Evolutionary conservation across 1,139 yeast species (phyloP).

Genomic region (Yamadazyma buinensis): DNA sequence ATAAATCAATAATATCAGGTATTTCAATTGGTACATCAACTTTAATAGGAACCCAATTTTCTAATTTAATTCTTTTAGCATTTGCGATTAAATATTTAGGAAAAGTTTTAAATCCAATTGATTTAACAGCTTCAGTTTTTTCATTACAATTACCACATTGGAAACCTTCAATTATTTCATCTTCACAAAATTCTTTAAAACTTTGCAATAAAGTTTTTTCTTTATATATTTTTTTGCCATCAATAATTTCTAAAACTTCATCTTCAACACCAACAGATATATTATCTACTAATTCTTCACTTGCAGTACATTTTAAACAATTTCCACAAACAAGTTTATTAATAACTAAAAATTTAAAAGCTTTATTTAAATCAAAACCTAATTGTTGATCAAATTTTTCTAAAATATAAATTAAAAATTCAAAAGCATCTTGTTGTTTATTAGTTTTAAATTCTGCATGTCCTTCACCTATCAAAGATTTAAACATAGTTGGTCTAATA

Average conservation of each 20-base stretch:
- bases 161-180: constrained; percentile 61
- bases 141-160: constrained; percentile 60
- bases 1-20: constrained; percentile 45
- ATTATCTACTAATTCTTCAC: constrained; percentile 60
- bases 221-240: constrained; percentile 44
- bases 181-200: constrained; percentile 40
- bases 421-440: constrained; percentile 94
- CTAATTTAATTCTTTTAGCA: constrained; percentile 75
- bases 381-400: constrained; percentile 60
- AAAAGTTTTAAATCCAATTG: constrained; percentile 52
- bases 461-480: constrained; percentile 67
- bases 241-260: constrained; percentile 33
- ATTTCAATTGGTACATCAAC: constrained; percentile 67
- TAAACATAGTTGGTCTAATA: constrained; percentile 72
- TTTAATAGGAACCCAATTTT: constrained; percentile 89
- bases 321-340: constrained; percentile 60
- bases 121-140: constrained; percentile 43
- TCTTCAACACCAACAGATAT: constrained; percentile 59
- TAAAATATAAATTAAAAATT: constrained; percentile 67
- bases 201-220: constrained; percentile 52
- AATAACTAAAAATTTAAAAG: constrained; percentile 62
- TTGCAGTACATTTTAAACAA: constrained; percentile 61
- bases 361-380: constrained; percentile 40
- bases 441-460: constrained; percentile 83
- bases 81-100: constrained; percentile 73